phyloP scores from a whole-genome alignment of 306 rosid genomes.

The Sicyos baderoa region DNA sequence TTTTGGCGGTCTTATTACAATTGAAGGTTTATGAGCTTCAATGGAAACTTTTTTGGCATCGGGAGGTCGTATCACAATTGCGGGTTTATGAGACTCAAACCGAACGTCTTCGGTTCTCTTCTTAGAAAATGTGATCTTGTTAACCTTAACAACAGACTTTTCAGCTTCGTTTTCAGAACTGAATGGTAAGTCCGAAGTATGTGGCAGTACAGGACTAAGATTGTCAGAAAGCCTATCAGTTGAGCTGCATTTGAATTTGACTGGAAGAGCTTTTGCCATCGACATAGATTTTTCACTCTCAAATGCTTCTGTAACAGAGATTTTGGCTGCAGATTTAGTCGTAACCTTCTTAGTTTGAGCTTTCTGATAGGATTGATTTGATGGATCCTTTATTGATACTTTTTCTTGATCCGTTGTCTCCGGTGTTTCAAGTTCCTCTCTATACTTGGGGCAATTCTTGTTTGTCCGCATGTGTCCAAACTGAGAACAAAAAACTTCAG shows the following conservation, averaged over 20 bases:
- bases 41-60: constrained; percentile 26
- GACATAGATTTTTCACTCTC: constrained; percentile 37
- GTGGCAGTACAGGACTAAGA: constrained; percentile 41
- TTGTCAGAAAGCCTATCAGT: constrained; percentile 60
- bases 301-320: constrained; percentile 42
- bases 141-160: constrained; percentile 48
- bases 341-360: constrained; percentile 46
- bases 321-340: constrained; percentile 51
- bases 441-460: constrained; percentile 93
- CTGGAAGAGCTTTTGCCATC: constrained; percentile 46
- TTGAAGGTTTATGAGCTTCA: constrained; percentile 33
- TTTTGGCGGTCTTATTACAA: constrained; percentile 41
- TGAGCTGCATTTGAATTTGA: constrained; percentile 81
- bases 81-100: constrained; percentile 52
- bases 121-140: constrained; percentile 56
- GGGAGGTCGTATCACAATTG: constrained; percentile 61
- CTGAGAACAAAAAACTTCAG: constrained; percentile 25
- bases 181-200: constrained; percentile 49
- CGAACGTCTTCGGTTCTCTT: constrained; percentile 60
- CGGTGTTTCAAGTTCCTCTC: constrained; percentile 65
- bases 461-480: constrained; percentile 97
- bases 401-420: constrained; percentile 66
- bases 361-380: constrained; percentile 59
- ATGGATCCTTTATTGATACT: constrained; percentile 48
- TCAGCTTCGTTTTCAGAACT: constrained; percentile 73